Conservation (phyloP, 108 stramenopile genomes). For the Cyclotella sp. region DNA sequence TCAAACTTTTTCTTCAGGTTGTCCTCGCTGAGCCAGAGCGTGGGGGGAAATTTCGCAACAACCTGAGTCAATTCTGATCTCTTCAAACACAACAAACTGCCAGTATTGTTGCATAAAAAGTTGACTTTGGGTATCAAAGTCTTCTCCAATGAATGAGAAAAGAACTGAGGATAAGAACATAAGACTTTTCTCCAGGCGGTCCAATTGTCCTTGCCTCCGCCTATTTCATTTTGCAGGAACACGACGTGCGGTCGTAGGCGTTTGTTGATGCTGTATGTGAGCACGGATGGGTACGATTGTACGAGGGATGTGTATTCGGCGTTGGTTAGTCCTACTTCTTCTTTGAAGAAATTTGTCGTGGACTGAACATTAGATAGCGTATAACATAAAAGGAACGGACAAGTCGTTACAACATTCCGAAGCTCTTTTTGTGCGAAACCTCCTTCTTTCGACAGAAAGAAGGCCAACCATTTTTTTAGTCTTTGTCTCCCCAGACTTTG, state of each 20-base stretch:
- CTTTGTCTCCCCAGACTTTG: conserved; percentile 30
- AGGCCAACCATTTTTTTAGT: conserved; percentile 38
- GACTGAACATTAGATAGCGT: conserved; percentile 31
- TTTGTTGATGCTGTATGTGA: conserved; percentile 40
- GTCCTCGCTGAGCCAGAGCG: conserved; percentile 47
- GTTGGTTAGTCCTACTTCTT: conserved; percentile 32
- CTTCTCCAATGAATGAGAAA: conserved; percentile 46
- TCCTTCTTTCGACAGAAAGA: conserved; percentile 20
- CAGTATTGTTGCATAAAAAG: conserved; percentile 10
- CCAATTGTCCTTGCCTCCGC: conserved; percentile 45
- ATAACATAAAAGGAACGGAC: conserved; percentile 34
- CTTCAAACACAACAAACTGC: conserved; percentile 18
- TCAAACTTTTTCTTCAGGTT: conserved; percentile 45
- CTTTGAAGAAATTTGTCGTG: conserved; percentile 30
- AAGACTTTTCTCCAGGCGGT: conserved; percentile 27
- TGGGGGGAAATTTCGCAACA: conserved; percentile 51
- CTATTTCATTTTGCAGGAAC: conserved; percentile 35
- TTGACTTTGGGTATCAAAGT: conserved; percentile 37
- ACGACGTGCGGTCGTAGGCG: conserved; percentile 37
- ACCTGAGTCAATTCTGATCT: conserved; percentile 50
- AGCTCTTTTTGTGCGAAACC: conserved; percentile 22
- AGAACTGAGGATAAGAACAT: conserved; percentile 38
- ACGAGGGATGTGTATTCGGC: conserved; percentile 32
- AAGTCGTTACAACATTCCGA: conserved; percentile 25
- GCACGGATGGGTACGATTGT: conserved; percentile 46